Conservation (phyloP, 2,329 filamentous ascomycete genomes). For the Apiospora aurea region DNA sequence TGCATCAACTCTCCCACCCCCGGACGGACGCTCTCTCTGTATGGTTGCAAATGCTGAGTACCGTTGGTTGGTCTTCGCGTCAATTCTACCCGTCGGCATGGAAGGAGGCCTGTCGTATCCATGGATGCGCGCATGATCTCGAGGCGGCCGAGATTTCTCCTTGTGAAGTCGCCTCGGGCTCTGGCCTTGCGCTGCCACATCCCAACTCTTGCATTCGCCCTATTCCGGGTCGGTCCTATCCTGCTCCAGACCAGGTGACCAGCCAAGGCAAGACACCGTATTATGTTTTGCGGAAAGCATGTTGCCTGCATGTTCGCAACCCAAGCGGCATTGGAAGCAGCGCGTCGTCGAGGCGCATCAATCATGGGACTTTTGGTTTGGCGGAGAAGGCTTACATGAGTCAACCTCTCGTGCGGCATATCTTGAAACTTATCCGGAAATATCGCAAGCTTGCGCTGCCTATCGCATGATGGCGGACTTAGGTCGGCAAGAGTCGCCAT, state of each 20-base stretch:
- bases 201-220: neutral
- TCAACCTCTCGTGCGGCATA: slow-evolving; percentile 15
- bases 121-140: neutral
- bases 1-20: neutral
- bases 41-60: neutral
- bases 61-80: neutral
- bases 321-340: neutral
- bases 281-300: neutral
- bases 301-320: neutral
- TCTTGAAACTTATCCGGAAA: neutral
- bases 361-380: slow-evolving; percentile 16
- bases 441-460: slow-evolving; percentile 1
- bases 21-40: neutral
- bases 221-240: neutral
- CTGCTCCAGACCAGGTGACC: neutral
- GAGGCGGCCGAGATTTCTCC: neutral
- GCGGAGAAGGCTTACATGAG: neutral
- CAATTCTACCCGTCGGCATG: neutral
- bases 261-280: neutral
- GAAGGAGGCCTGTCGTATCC: neutral
- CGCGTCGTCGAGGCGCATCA: neutral
- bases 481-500: neutral
- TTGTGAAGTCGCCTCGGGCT: neutral
- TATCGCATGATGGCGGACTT: neutral
- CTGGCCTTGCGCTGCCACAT: neutral